phyloP scores from a whole-genome alignment of 768 basidiomycete genomes.

The Leucosporidium scottii region DNA sequence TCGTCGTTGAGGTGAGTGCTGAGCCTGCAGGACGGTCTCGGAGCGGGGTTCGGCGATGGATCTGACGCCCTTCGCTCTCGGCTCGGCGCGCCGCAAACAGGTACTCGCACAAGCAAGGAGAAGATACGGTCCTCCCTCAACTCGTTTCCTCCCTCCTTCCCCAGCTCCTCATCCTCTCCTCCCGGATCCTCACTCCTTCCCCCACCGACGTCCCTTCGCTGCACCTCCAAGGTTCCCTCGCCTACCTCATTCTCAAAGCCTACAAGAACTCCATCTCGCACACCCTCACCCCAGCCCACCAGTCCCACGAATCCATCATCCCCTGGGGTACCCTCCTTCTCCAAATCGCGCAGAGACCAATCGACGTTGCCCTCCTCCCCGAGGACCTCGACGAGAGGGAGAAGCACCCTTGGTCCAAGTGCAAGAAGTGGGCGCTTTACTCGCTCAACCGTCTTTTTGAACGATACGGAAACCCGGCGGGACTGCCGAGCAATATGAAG shows the following conservation, averaged over 20 bases:
- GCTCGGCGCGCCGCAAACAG: slow-evolving; percentile 7
- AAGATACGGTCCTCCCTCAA: slow-evolving; percentile 29
- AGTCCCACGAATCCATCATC: slow-evolving; percentile 61
- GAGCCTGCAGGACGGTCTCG: neutral
- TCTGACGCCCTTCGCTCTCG: too few species aligned
- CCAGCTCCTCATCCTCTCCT: slow-evolving; percentile 64
- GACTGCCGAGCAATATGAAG: slow-evolving; percentile 62
- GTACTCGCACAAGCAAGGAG: slow-evolving; percentile 29
- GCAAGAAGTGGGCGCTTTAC: slow-evolving; percentile 90
- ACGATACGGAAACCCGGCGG: slow-evolving; percentile 78
- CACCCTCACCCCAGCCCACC: slow-evolving; percentile 65
- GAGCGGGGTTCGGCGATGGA: neutral
- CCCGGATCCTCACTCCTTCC: slow-evolving; percentile 57
- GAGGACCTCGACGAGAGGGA: slow-evolving; percentile 69
- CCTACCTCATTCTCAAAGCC: slow-evolving; percentile 78
- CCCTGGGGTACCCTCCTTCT: slow-evolving; percentile 80
- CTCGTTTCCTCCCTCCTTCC: slow-evolving; percentile 65
- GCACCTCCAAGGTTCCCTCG: slow-evolving; percentile 54
- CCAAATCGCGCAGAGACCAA: slow-evolving; percentile 60
- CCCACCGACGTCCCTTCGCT: slow-evolving; percentile 47
- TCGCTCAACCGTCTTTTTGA: slow-evolving; percentile 72
- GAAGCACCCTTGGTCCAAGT: slow-evolving; percentile 77
- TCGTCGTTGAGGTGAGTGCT: slow-evolving; percentile 61
- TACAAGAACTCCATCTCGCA: slow-evolving; percentile 78
- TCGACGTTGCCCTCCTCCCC: slow-evolving; percentile 54